phyloP scores from a whole-genome alignment of 2,329 filamentous ascomycete genomes.

The Eutypa lata region DNA sequence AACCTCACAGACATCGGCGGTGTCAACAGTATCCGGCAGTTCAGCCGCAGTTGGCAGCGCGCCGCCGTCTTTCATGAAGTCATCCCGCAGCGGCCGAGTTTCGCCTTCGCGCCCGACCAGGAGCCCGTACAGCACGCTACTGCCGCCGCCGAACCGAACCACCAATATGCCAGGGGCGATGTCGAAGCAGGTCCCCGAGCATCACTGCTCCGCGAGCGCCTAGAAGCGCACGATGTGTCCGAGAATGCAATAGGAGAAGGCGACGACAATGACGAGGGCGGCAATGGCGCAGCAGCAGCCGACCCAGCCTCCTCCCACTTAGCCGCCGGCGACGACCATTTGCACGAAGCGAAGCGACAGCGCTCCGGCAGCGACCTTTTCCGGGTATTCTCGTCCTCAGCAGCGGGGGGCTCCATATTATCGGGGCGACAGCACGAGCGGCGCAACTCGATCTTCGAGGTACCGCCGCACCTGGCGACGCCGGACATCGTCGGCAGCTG shows the following conservation, averaged over 20 bases:
- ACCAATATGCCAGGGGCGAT: slow-evolving; percentile 40
- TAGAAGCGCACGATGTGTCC: slow-evolving; percentile 35
- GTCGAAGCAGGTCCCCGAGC: slow-evolving; percentile 35
- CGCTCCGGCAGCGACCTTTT: slow-evolving; percentile 42
- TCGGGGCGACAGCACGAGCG: slow-evolving; percentile 23
- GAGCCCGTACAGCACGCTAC: slow-evolving; percentile 31
- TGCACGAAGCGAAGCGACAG: slow-evolving; percentile 39
- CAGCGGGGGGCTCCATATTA: slow-evolving; percentile 19
- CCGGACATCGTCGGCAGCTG: slow-evolving; percentile 72
- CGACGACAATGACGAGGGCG: slow-evolving; percentile 4
- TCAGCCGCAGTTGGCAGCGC: slow-evolving; percentile 87
- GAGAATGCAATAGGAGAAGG: slow-evolving; percentile 22
- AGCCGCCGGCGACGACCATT: too few relatives aligned
- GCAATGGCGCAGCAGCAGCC: too few relatives aligned
- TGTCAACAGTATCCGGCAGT: slow-evolving; percentile 91
- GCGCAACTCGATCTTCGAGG: slow-evolving; percentile 52
- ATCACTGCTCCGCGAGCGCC: slow-evolving; percentile 51
- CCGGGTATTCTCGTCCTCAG: slow-evolving; percentile 23
- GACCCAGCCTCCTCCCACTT: too few relatives aligned
- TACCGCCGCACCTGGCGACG: slow-evolving; percentile 60
- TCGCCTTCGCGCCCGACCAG: slow-evolving; percentile 62
- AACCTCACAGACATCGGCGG: slow-evolving; percentile 73
- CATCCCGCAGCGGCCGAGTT: slow-evolving; percentile 73
- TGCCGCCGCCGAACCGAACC: slow-evolving; percentile 28
- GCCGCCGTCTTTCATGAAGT: slow-evolving; percentile 87